These are phyloP conservation scores for Pascua guehoae DNA, from an alignment of 1,284 basidiomycete species.

Conservation along the genomic window DNA sequence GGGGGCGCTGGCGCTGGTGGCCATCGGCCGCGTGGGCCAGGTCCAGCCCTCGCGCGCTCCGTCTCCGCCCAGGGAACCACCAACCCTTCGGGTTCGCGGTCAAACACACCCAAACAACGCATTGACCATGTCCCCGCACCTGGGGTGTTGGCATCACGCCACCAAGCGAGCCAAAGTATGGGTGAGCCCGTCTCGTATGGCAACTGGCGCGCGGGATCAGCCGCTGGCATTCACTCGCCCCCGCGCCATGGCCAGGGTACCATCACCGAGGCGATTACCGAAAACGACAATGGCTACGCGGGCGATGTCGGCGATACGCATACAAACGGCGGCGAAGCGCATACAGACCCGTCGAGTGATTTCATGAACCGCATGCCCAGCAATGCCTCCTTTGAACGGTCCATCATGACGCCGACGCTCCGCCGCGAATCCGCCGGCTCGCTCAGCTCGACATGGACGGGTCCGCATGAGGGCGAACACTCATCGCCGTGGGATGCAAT, in stretches of 20 bases:
- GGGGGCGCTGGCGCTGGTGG: too few relatives aligned
- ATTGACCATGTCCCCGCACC: constrained; percentile 6
- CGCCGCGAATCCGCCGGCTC: constrained; percentile 6
- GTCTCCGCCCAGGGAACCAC: constrained; percentile 4
- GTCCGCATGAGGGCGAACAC: constrained; percentile 1
- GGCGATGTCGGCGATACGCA: too few relatives aligned
- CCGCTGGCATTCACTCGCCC: constrained; percentile 2
- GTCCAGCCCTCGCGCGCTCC: constrained; percentile 5
- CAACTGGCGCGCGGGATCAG: constrained; percentile 1
- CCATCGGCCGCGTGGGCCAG: not conserved
- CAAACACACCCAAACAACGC: constrained; percentile 3
- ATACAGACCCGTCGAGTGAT: too few relatives aligned
- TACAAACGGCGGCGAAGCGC: too few relatives aligned
- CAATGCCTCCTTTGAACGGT: not conserved
- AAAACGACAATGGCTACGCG: too few relatives aligned
- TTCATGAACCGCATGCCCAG: too few relatives aligned
- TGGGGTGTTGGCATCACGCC: constrained; percentile 8
- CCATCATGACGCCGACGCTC: not conserved
- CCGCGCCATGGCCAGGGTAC: too few relatives aligned
- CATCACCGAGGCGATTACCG: too few relatives aligned
- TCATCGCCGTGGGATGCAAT: constrained; percentile 12
- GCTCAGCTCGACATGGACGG: constrained; percentile 12
- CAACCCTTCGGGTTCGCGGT: not conserved
- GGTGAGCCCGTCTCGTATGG: not conserved
- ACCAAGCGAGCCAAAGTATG: constrained; percentile 12